These are phyloP conservation scores for Chrysanthemum lavandulifolium DNA, from an alignment of 129 eudicot species.

Conservation along the genomic window DNA sequence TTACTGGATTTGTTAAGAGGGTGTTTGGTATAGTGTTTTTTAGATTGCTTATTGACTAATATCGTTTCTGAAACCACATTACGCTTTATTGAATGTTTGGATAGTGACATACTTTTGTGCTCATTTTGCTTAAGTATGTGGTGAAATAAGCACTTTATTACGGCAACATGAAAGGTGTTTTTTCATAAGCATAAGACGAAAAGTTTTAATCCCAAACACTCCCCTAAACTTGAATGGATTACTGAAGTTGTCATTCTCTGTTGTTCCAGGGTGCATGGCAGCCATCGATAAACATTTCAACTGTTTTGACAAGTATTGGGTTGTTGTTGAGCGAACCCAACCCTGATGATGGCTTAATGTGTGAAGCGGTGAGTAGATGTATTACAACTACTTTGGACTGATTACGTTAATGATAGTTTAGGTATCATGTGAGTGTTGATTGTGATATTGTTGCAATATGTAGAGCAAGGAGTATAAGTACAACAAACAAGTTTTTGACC, in stretches of 20 bases:
- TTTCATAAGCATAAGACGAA: no score
- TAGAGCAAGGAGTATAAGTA: conserved; percentile 87
- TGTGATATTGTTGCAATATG: conserved; percentile 12
- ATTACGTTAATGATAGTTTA: background rate
- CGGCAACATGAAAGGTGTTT: no score
- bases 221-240: background rate
- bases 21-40: no score
- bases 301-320: conserved; percentile 85
- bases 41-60: no score
- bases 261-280: conserved; percentile 82
- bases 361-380: conserved; percentile 69
- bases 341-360: conserved; percentile 91
- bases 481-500: conserved; percentile 73
- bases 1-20: background rate
- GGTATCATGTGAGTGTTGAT: background rate
- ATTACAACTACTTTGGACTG: background rate
- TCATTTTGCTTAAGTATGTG: no score
- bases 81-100: no score
- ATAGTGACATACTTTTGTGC: no score
- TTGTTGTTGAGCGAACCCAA: conserved; percentile 73
- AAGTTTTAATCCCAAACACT: no score
- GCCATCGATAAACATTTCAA: conserved; percentile 82
- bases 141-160: no score
- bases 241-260: background rate
- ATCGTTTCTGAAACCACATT: no score